These are phyloP conservation scores for Biscogniauxia mediterranea DNA, from an alignment of 2,329 filamentous ascomycete genomes.

Conservation along the genomic window DNA sequence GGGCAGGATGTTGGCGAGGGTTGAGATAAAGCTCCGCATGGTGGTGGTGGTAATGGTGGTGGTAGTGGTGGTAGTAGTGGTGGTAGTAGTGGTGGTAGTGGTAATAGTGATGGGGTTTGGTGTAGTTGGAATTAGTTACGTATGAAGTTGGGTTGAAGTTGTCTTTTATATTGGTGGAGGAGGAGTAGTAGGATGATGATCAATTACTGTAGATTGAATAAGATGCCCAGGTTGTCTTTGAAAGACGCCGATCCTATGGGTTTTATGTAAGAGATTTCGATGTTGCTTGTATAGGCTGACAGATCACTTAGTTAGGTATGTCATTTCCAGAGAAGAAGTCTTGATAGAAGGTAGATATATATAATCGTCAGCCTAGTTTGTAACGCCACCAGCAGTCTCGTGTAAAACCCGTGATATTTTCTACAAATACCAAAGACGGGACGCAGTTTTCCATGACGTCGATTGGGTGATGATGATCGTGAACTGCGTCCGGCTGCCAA, in stretches of 20 bases:
- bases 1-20: conserved; percentile 26
- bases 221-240: too few relatives aligned
- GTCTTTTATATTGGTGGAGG: too few relatives aligned
- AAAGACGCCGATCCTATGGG: too few relatives aligned
- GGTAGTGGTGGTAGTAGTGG: neutral
- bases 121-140: neutral
- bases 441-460: conserved; percentile 22
- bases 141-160: too few relatives aligned
- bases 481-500: conserved; percentile 21
- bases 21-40: conserved; percentile 28
- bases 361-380: neutral
- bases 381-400: conserved; percentile 11
- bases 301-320: too few relatives aligned
- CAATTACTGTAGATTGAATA: too few relatives aligned
- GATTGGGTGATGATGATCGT: conserved; percentile 18
- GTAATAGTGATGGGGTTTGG: neutral
- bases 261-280: too few relatives aligned
- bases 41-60: conserved; percentile 8
- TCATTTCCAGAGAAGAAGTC: neutral
- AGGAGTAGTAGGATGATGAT: too few relatives aligned
- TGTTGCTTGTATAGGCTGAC: too few relatives aligned
- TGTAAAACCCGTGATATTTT: conserved; percentile 13
- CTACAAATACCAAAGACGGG: conserved; percentile 6
- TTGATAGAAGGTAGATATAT: neutral
- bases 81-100: neutral